Base-by-base conservation (phyloP, 1,139 yeast genomes). In the Debaryomyces udenii region DNA sequence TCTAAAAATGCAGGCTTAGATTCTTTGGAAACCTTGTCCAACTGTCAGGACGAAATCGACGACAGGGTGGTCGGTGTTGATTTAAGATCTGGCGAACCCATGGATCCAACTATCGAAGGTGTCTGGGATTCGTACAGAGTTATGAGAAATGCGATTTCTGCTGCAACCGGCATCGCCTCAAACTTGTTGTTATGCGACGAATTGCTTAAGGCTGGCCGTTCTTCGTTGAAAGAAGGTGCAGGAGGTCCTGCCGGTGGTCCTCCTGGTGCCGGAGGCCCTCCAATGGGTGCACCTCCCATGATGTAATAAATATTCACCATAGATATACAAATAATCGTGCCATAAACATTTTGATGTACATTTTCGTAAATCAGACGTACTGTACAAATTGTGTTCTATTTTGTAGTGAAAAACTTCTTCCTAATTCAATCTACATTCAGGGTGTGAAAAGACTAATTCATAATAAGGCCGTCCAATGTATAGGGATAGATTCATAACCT, bases 111-210 rank as follows among this genome's bases (percentile, higher is more conserved):
- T 7, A 79, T 87, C 42, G 96, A 89, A 61, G 99, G 99, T 46
- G 81, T 94, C 45, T 94, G 96, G 95, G 99, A 94, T 67, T 86
- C 96, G 27, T 93, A 80, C 72, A 76, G 99, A 52, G 99, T 93
- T 32, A 70, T 93, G 46, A 81, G 99, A 69, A 93, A 94, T 62
- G 96, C 96, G 18, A 73, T 94, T 42, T 83, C 91, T 40, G 83
- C 96, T 39, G 96, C 98, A 31, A 86, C 95, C 4, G 96, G 97
- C 42, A 94, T 94, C 58, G 93, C 99, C 1, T 83, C 94, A 48
- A 94, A 94, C 63, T 73, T 94, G 56, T 76, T 94, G 52, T 75
- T 93, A 49, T 93, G 99, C 70, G 99, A 94, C 66, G 99, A 94
- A 68, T 77, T 94, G 53, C 77, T 94, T 61, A 90, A 93, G 70